Evolutionary conservation across 2,329 filamentous ascomycete species (phyloP), one percentile per base, ranked within the genome.

Genomic region (Phyllosticta citriasiana): DNA sequence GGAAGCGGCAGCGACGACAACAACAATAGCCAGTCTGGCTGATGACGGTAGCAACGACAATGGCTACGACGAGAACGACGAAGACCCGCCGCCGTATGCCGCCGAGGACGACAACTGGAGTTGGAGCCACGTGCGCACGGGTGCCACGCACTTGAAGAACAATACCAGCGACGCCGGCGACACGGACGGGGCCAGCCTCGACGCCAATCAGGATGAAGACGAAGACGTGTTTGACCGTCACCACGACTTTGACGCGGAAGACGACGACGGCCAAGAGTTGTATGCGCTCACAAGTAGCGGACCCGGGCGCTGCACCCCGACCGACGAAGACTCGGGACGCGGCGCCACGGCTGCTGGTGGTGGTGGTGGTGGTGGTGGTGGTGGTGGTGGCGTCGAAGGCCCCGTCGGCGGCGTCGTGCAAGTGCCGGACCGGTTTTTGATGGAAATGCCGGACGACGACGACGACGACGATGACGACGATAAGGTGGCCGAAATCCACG

Each of bases 401-500:
- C 16, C 60, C 53, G n/a, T 57, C 55, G 55, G 61, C 53, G 30
- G 40, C 14, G 4, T 47, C 40, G 35, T 26, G 19, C 59, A 54
- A 3, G 33, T 57, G 10, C 24, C 47, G 14, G 25, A 24, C 16
- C 27, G 57, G n/a, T 14, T n/a, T 33, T 54, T 24, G 40, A 26
- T 33, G 12, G 55, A 40, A 5, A 19, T 57, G 27, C n/a, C 3
- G 14, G 55, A 50, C 27, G 55, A 60, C 27, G 27, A 9, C 16
- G 55, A 50, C 22, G 55, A 60, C 50, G 62, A 62, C n/a, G 14
- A 54, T 7, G 55, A 61, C 19, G 64, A 57, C 6, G 61, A 63
- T 22, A 59, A 64, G 19, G 63, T 65, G 35, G 59, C 63, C 30
- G 64, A 65, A 33, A 61, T 65, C n/a, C 55, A 52, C 19, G 50